phyloP scores from a whole-genome alignment of 2,329 filamentous ascomycete genomes.

The Phaeosphaeriaceae sp. region DNA sequence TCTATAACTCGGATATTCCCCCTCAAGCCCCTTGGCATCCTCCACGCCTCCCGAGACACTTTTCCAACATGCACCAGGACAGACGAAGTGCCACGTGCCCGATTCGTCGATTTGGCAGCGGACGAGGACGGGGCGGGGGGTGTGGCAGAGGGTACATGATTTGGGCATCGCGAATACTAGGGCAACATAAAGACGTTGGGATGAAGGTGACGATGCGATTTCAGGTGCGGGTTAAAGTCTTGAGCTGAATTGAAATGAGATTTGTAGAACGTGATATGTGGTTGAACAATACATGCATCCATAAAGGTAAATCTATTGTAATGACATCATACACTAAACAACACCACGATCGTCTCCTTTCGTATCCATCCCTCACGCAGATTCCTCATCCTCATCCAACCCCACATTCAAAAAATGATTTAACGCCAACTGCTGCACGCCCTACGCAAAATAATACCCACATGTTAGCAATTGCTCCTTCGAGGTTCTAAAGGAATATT shows the following conservation, averaged over 20 bases:
- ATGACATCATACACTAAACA: slow-evolving; percentile 5
- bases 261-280: background rate
- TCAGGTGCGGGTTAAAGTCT: too few relatives aligned
- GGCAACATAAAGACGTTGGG: background rate
- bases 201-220: background rate
- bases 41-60: slow-evolving; percentile 53
- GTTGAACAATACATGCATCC: background rate
- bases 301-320: background rate
- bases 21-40: slow-evolving; percentile 42
- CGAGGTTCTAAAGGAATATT: too few relatives aligned
- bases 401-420: background rate
- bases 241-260: too few relatives aligned
- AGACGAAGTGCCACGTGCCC: slow-evolving; percentile 54
- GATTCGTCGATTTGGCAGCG: slow-evolving; percentile 54
- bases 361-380: background rate
- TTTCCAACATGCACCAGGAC: slow-evolving; percentile 54
- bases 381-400: background rate
- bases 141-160: slow-evolving; percentile 52
- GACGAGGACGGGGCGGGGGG: slow-evolving; percentile 49
- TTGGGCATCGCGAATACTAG: slow-evolving; percentile 34
- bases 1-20: slow-evolving; percentile 25
- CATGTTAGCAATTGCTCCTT: too few relatives aligned
- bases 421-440: background rate
- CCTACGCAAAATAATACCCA: too few relatives aligned
- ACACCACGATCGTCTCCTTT: too few relatives aligned